Percentiles rank a stretch among this genome's conserved stretches.
These are phyloP conservation scores for Penicillium maclennaniae DNA, from an alignment of 495 filamentous ascomycete genomes.

Conservation along the genomic window DNA sequence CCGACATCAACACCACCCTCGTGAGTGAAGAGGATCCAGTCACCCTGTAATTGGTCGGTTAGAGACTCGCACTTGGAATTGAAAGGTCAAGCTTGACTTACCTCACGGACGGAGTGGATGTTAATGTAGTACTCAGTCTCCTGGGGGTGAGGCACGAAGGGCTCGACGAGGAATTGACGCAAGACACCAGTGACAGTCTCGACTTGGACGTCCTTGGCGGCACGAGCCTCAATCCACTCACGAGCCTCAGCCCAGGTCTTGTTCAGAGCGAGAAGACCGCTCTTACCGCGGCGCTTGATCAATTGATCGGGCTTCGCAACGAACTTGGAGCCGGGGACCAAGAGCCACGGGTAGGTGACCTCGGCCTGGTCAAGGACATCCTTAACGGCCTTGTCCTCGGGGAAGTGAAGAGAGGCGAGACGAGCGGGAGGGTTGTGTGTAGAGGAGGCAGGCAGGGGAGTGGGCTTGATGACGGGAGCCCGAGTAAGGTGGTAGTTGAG, in stretches of 20 bases:
- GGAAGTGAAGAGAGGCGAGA: slow-evolving; percentile 90
- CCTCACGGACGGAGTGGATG: slow-evolving; percentile 88
- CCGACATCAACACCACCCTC: slow-evolving; percentile 99
- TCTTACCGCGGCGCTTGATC: slow-evolving; percentile 99
- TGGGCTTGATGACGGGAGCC: slow-evolving; percentile 95
- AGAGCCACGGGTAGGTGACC: slow-evolving; percentile 90
- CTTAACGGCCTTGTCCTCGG: slow-evolving; percentile 75
- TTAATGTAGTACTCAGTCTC: slow-evolving; percentile 99
- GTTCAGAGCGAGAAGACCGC: slow-evolving; percentile 91
- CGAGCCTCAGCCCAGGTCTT: slow-evolving; percentile 93
- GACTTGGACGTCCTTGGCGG: slow-evolving; percentile 86
- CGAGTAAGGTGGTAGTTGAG: slow-evolving; percentile 99
- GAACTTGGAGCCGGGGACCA: slow-evolving; percentile 77
- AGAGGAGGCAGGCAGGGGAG: slow-evolving; percentile 76
- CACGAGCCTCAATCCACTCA: slow-evolving; percentile 88
- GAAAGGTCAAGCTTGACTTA: slow-evolving; percentile 42
- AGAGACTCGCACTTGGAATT: background rate
- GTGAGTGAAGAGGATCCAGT: slow-evolving; percentile 99
- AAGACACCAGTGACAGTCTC: slow-evolving; percentile 87
- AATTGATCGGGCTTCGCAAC: slow-evolving; percentile 99
- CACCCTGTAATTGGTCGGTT: slow-evolving; percentile 60
- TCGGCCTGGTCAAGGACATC: slow-evolving; percentile 94
- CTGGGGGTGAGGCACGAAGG: slow-evolving; percentile 90
- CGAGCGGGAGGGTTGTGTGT: slow-evolving; percentile 91
- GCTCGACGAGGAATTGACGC: slow-evolving; percentile 95